Conservation (phyloP, 163 green algal genomes). For the Prototheca wickerhamii region DNA sequence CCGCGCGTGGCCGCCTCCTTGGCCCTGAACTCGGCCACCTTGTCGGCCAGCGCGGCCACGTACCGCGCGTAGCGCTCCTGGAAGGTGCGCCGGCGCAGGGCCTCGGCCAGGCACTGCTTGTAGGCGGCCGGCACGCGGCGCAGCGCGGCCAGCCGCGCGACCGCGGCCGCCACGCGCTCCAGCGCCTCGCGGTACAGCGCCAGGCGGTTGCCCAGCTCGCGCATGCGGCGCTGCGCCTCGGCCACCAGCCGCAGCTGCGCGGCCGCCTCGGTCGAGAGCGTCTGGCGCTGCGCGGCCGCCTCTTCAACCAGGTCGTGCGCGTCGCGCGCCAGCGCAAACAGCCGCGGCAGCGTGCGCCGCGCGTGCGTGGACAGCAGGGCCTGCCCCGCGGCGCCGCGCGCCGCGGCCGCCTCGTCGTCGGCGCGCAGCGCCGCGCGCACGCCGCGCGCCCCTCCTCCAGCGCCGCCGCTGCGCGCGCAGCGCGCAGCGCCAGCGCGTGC, state of each 20-base stretch:
- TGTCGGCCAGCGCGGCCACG: slow-evolving; percentile 64
- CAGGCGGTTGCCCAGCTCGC: slow-evolving; percentile 73
- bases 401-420: too few relatives aligned
- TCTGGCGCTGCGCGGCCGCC: slow-evolving; percentile 10
- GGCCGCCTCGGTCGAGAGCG: slow-evolving; percentile 65
- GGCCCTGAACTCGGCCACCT: slow-evolving; percentile 53
- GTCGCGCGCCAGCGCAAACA: too few relatives aligned
- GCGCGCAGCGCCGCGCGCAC: too few relatives aligned
- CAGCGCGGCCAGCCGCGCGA: slow-evolving; percentile 62
- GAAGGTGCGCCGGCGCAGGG: slow-evolving; percentile 50
- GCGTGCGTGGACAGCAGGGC: too few relatives aligned
- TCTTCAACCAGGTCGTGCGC: too few relatives aligned
- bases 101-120: slow-evolving; percentile 71
- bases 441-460: too few relatives aligned
- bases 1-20: slow-evolving; percentile 61
- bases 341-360: too few relatives aligned
- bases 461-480: too few relatives aligned
- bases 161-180: slow-evolving; percentile 52
- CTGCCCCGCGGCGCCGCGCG: too few relatives aligned
- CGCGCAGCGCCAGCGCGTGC: too few relatives aligned
- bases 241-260: slow-evolving; percentile 67
- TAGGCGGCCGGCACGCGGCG: slow-evolving; percentile 63
- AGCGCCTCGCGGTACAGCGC: slow-evolving; percentile 56
- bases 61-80: slow-evolving; percentile 49
- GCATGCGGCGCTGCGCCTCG: slow-evolving; percentile 74